phyloP scores from a whole-genome alignment of 2,329 filamentous ascomycete genomes.

The Fusarium globosum region DNA sequence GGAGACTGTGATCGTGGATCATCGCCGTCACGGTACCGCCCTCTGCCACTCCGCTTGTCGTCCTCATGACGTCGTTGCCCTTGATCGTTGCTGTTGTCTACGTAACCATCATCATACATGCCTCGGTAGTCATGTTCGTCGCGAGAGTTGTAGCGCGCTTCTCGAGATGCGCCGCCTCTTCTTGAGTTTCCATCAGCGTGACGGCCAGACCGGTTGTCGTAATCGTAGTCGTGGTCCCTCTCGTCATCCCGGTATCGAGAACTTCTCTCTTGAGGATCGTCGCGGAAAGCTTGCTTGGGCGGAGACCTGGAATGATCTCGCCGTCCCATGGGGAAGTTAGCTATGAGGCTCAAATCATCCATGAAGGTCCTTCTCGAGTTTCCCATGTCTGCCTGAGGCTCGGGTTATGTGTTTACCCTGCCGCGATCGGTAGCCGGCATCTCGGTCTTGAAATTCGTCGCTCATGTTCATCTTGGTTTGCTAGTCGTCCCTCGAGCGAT shows the following conservation, averaged over 20 bases:
- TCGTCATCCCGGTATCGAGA: conserved; percentile 42
- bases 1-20: conserved; percentile 43
- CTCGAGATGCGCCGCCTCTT: conserved; percentile 39
- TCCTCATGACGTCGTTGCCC: conserved; percentile 39
- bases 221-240: conserved; percentile 37
- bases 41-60: conserved; percentile 30
- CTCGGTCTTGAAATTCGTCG: conserved; percentile 44
- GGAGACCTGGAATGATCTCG: conserved; percentile 59
- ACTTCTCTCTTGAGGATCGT: conserved; percentile 49
- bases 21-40: conserved; percentile 38
- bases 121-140: conserved; percentile 50
- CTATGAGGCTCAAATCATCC: conserved; percentile 51
- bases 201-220: conserved; percentile 42
- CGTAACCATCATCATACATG: conserved; percentile 55
- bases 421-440: conserved; percentile 59
- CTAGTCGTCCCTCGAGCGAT: conserved; percentile 45
- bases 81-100: conserved; percentile 41
- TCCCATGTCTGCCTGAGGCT: conserved; percentile 44
- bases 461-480: conserved; percentile 37
- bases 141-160: conserved; percentile 42
- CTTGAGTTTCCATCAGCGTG: conserved; percentile 44
- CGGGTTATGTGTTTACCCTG: conserved; percentile 61
- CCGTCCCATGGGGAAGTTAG: conserved; percentile 60
- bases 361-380: conserved; percentile 42
- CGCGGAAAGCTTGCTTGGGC: conserved; percentile 52